Evolutionary conservation across 1,139 yeast species (phyloP).

Genomic region (Meyerozyma sp.): DNA sequence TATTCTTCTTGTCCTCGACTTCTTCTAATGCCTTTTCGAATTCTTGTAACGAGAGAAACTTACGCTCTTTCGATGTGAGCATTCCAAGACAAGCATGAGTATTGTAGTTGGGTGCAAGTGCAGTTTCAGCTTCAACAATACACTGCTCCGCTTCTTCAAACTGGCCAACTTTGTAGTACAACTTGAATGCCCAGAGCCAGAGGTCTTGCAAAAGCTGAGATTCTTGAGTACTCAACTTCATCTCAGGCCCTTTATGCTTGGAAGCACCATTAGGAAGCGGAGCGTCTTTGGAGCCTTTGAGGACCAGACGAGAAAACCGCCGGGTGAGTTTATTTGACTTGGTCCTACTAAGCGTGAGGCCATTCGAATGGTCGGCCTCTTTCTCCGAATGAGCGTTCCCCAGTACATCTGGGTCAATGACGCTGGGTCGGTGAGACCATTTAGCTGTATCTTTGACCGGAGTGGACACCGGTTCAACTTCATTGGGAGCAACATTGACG

Average conservation of each 20-base stretch:
- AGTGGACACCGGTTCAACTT: neutral
- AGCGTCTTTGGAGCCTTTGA: neutral
- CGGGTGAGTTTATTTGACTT: neutral
- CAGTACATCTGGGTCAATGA: slow-evolving; percentile 28
- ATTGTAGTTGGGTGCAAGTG: slow-evolving; percentile 44
- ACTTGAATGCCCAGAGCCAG: slow-evolving; percentile 72
- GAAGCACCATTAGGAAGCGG: neutral
- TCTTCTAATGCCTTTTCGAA: slow-evolving; percentile 62
- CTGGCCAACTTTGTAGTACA: slow-evolving; percentile 56
- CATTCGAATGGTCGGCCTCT: neutral
- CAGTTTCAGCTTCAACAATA: slow-evolving; percentile 62
- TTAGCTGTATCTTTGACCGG: slow-evolving; percentile 15
- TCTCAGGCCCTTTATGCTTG: neutral
- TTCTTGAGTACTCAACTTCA: neutral
- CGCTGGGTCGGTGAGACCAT: slow-evolving; percentile 47
- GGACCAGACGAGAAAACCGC: neutral
- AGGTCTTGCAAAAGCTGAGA: slow-evolving; percentile 48
- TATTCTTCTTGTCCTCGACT: slow-evolving; percentile 15
- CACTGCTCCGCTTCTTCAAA: slow-evolving; percentile 66
- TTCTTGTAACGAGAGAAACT: slow-evolving; percentile 54
- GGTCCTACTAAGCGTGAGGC: neutral
- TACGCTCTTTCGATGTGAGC: slow-evolving; percentile 33
- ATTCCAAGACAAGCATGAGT: slow-evolving; percentile 54
- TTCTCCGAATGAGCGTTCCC: neutral
- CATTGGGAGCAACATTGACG: slow-evolving; percentile 14